Evolutionary conservation across 2,329 filamentous ascomycete species (phyloP).

Genomic region (Diaporthe ampelina): DNA sequence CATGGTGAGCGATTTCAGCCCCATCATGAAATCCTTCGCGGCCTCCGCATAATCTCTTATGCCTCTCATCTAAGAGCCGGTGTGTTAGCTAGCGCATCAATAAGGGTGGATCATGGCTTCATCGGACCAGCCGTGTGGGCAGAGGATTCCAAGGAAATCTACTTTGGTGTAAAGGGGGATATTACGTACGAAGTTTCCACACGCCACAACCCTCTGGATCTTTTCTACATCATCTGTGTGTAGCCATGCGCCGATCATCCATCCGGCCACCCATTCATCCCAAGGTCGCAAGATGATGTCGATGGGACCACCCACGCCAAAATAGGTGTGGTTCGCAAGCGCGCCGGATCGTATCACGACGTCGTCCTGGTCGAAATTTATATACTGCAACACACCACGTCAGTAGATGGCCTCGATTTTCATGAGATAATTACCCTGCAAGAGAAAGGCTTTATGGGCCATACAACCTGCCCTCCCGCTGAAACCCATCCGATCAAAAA

Average conservation of each 20-base stretch:
- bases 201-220: conserved; percentile 11
- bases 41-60: neutral
- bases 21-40: neutral
- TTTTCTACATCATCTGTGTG: neutral
- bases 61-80: neutral
- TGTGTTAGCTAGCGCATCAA: neutral
- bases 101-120: neutral
- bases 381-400: conserved; percentile 9
- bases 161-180: neutral
- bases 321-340: neutral
- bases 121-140: neutral
- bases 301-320: neutral
- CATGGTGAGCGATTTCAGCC: conserved; percentile 1
- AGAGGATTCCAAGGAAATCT: neutral
- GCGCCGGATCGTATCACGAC: neutral
- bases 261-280: rapidly evolving
- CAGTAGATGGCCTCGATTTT: neutral
- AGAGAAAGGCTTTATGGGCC: neutral
- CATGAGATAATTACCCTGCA: neutral
- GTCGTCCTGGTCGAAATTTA: conserved; percentile 26
- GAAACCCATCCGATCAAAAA: no score
- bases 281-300: neutral
- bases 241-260: neutral
- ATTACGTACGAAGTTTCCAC: neutral
- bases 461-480: neutral